Evolutionary conservation across 495 filamentous ascomycete species (phyloP).

Genomic region (Penicillium turbatum): DNA sequence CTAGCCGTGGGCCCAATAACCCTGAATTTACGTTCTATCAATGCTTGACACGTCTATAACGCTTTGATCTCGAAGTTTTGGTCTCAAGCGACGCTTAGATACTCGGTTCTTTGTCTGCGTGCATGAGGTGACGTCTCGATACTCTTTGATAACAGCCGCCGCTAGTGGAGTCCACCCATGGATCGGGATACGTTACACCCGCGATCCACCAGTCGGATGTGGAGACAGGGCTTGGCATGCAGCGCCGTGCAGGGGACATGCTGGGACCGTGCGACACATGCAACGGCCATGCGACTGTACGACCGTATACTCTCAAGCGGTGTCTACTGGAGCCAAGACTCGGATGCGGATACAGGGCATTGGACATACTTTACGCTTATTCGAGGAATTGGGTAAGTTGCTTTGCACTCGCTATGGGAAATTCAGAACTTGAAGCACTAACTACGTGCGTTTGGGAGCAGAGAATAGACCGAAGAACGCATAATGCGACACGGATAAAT

Average conservation of each 20-base stretch:
- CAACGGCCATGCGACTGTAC: not conserved
- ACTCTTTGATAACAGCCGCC: conserved; percentile 1
- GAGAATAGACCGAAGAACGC: not conserved
- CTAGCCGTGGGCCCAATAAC: too few relatives aligned
- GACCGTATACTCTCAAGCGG: not conserved
- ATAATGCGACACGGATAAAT: not conserved
- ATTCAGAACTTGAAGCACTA: conserved; percentile 4
- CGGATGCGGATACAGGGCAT: not conserved
- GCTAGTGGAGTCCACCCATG: not conserved
- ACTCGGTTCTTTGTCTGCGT: not conserved
- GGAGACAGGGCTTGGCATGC: conserved; percentile 6
- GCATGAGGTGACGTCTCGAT: conserved; percentile 11
- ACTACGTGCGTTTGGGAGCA: conserved; percentile 2
- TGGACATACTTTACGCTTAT: not conserved
- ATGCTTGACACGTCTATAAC: not conserved
- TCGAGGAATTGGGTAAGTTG: not conserved
- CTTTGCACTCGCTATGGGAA: conserved; percentile 10
- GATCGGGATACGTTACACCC: not conserved
- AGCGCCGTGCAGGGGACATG: not conserved
- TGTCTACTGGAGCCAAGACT: not conserved
- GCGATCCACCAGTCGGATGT: not conserved
- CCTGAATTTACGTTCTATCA: too few relatives aligned
- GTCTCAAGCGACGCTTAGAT: not conserved
- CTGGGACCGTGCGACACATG: not conserved
- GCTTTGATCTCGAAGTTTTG: not conserved